Conservation (phyloP, 371 early-diverging fungal genomes). For the Mortierella sp. region DNA sequence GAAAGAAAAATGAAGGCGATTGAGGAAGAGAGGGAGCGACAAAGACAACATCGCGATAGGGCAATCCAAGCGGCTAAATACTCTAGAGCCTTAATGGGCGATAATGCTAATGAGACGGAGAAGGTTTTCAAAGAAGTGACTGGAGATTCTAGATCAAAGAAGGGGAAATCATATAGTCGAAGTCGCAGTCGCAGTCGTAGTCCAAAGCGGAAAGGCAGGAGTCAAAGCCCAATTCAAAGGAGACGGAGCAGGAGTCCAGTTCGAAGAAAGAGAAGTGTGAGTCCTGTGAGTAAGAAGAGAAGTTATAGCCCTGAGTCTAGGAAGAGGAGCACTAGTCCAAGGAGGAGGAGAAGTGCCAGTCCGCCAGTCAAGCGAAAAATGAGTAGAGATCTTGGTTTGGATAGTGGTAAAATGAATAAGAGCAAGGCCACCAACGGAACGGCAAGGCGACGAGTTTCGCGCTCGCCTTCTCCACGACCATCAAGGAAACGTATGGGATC, state of each 20-base stretch:
- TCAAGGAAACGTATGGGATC: slow-evolving; percentile 21
- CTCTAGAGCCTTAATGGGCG: slow-evolving; percentile 37
- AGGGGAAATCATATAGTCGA: slow-evolving; percentile 20
- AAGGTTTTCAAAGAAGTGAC: slow-evolving; percentile 37
- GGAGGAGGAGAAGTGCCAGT: slow-evolving; percentile 26
- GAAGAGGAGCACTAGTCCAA: slow-evolving; percentile 34
- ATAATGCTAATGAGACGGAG: slow-evolving; percentile 40
- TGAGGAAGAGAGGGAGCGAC: slow-evolving; percentile 40
- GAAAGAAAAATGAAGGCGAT: slow-evolving; percentile 30
- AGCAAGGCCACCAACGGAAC: slow-evolving; percentile 16
- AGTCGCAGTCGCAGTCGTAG: slow-evolving; percentile 24
- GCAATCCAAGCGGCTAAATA: slow-evolving; percentile 39
- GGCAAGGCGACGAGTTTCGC: slow-evolving; percentile 14
- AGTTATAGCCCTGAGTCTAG: slow-evolving; percentile 34
- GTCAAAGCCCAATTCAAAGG: slow-evolving; percentile 23
- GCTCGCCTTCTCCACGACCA: slow-evolving; percentile 31
- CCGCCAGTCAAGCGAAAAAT: slow-evolving; percentile 35
- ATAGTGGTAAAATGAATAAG: slow-evolving; percentile 21
- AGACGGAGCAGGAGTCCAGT: slow-evolving; percentile 31
- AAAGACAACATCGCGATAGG: slow-evolving; percentile 35
- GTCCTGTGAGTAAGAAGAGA: slow-evolving; percentile 31
- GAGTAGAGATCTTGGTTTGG: slow-evolving; percentile 22
- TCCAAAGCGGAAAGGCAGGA: slow-evolving; percentile 24
- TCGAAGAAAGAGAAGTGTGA: slow-evolving; percentile 25
- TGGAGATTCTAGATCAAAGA: slow-evolving; percentile 4